phyloP scores from a whole-genome alignment of 2,329 filamentous ascomycete species.

The Ustilaginoidea virens region DNA sequence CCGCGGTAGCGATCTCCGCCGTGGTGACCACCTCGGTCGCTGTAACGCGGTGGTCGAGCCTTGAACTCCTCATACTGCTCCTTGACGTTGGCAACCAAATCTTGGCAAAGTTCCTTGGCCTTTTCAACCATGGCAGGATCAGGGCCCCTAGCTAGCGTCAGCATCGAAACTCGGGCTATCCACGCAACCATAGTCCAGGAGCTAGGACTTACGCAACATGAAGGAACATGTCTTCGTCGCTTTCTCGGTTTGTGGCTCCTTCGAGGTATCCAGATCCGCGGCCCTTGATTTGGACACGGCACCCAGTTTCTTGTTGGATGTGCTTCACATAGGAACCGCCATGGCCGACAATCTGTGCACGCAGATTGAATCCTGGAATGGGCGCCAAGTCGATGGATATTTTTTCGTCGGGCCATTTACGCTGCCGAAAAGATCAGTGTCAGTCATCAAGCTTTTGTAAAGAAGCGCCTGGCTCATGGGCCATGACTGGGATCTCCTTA shows the following conservation, averaged over 20 bases:
- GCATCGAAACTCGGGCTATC: background rate
- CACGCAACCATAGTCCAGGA: background rate
- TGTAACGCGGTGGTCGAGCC: slow-evolving; percentile 54
- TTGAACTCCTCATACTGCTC: slow-evolving; percentile 89
- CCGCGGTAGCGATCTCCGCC: slow-evolving; percentile 16
- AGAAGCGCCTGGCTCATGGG: background rate
- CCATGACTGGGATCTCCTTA: slow-evolving; percentile 27
- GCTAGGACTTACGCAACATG: slow-evolving; percentile 65
- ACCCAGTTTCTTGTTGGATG: slow-evolving; percentile 89
- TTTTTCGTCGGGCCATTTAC: slow-evolving; percentile 97
- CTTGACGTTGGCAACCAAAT: slow-evolving; percentile 73
- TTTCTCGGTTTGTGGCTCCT: slow-evolving; percentile 72
- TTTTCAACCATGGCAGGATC: slow-evolving; percentile 73
- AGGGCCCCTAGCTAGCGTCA: slow-evolving; percentile 50
- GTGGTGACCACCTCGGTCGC: slow-evolving; percentile 25
- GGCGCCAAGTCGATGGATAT: slow-evolving; percentile 86
- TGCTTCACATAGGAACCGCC: slow-evolving; percentile 95
- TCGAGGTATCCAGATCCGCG: slow-evolving; percentile 91
- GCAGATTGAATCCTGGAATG: slow-evolving; percentile 85
- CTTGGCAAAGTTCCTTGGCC: slow-evolving; percentile 78
- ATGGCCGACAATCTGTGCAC: slow-evolving; percentile 89
- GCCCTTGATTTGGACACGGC: slow-evolving; percentile 95
- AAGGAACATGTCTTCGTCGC: slow-evolving; percentile 91
- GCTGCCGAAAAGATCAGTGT: slow-evolving; percentile 31
- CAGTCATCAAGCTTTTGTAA: slow-evolving; percentile 2